phyloP scores from a whole-genome alignment of 2,329 filamentous ascomycete genomes.

The Paracorniculantispora psalliotae region DNA sequence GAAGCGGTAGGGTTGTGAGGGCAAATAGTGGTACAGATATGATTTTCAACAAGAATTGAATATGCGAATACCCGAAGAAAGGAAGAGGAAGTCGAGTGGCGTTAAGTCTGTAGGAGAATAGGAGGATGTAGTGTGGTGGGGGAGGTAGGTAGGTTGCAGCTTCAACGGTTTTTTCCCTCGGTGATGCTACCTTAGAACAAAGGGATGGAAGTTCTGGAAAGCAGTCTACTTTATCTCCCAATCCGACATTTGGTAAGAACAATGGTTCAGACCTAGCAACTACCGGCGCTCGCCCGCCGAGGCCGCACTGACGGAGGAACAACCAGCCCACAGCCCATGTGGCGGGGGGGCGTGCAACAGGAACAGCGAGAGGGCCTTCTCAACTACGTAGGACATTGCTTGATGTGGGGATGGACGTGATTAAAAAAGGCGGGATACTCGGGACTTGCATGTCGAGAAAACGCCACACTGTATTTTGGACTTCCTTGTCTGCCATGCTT shows the following conservation, averaged over 20 bases:
- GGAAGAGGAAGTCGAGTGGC: no score
- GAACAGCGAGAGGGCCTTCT: background rate
- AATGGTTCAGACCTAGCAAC: background rate
- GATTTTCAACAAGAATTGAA: no score
- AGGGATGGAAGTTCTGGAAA: background rate
- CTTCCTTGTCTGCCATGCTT: background rate
- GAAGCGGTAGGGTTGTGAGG: no score
- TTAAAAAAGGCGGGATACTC: background rate
- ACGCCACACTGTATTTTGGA: constrained; percentile 3
- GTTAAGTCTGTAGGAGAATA: no score
- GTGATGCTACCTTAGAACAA: background rate
- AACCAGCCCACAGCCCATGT: background rate
- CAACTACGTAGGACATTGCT: background rate
- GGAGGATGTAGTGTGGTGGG: no score
- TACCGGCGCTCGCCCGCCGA: background rate
- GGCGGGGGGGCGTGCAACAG: background rate
- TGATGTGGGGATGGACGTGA: constrained; percentile 1
- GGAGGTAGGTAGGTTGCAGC: no score
- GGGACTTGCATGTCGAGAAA: background rate
- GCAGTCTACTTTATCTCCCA: background rate
- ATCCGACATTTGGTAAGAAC: background rate
- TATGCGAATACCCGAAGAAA: no score
- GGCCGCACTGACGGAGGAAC: constrained; percentile 1
- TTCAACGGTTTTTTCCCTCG: no score
- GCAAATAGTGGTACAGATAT: no score